phyloP scores from a whole-genome alignment of 257 asterid species.

The Primulina eburnea region DNA sequence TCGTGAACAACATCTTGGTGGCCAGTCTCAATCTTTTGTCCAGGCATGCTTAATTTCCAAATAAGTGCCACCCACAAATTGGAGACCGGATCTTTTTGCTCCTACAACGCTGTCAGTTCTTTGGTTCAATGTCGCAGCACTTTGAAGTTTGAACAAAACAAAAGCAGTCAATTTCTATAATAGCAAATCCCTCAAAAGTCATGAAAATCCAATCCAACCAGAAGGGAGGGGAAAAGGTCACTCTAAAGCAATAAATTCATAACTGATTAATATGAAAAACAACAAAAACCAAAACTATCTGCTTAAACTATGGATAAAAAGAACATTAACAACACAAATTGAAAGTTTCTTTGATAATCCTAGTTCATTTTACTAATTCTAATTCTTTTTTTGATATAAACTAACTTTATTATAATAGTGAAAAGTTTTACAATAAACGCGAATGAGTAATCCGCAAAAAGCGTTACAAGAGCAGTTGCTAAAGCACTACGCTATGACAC shows the following conservation, averaged over 20 bases:
- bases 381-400: no score
- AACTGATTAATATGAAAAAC: slow-evolving; percentile 5
- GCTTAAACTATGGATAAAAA: background rate
- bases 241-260: background rate
- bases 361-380: background rate
- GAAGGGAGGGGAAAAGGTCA: background rate
- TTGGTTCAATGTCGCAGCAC: slow-evolving; percentile 15
- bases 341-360: background rate
- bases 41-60: slow-evolving; percentile 52
- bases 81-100: slow-evolving; percentile 2
- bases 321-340: background rate
- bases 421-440: no score
- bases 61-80: slow-evolving; percentile 14
- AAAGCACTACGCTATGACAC: no score
- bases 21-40: slow-evolving; percentile 64
- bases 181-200: slow-evolving; percentile 1
- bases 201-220: background rate
- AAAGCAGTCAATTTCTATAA: background rate
- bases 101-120: slow-evolving; percentile 12
- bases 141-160: slow-evolving; percentile 5
- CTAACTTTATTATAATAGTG: no score
- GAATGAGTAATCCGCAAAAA: no score
- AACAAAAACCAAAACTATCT: background rate
- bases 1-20: slow-evolving; percentile 69
- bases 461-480: no score